Evolutionary conservation across 768 basidiomycete species (phyloP), one percentile per base, ranked within the genome.

Genomic region (Gloeopeniophorella convolvens): DNA sequence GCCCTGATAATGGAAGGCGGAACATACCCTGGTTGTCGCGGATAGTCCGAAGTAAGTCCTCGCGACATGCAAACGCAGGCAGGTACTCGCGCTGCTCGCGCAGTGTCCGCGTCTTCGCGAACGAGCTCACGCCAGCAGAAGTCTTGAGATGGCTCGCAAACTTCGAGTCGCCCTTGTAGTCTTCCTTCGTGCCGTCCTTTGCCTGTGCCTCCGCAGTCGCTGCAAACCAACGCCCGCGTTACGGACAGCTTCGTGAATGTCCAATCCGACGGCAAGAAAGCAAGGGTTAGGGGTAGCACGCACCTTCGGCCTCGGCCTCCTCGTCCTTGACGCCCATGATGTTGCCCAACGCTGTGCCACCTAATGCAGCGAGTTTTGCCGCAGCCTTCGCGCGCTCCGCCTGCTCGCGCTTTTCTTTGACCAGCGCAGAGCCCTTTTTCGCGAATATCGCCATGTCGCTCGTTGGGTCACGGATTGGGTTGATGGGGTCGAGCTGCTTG

Each of bases 241-340:
- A 26, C 28, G 37, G 11, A 62, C 65, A 74, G 70, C 80, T 85
- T 73, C 72, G 82, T 89, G 86, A 90, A 86, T 83, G 83, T 80
- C 79, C 75, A 81, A 77, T 73, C 75, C 72, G 71, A 74, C 60
- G 63, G 62, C 57, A 39, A 42, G 15, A 23, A 56, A 57, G 44
- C 33, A 39, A 51, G 49, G 49, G 48, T 35, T 24, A 56, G 50
- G 51, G 57, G 49, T 51, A 51, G 58, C 34, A 75, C 87, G 69
- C 68, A 90, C 88, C 89, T 69, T 91, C 89, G 23, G 89, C 91
- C 56, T 89, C 89, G 11, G 88, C 91, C 56, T 92, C 90, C 59
- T 93, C 90, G 55, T 98, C 92, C 66, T 87, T 89, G 16, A 98
- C 90, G 13, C 96, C 96, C 84, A 96, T 90, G 54, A 98, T 85